phyloP scores from a whole-genome alignment of 1,284 basidiomycete genomes.

The Papiliotrema laurentii region DNA sequence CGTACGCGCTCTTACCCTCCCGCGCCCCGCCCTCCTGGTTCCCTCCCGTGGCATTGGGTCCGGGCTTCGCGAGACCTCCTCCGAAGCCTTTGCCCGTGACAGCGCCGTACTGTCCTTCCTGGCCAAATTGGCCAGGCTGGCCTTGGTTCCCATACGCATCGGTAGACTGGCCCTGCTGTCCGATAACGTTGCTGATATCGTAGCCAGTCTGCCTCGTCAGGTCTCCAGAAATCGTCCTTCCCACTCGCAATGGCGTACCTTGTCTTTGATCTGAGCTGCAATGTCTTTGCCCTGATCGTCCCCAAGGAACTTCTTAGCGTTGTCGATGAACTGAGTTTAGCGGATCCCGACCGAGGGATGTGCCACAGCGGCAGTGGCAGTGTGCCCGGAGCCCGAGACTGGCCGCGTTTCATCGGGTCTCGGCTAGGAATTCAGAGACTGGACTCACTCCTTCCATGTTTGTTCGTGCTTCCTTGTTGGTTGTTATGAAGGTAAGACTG shows the following conservation, averaged over 20 bases:
- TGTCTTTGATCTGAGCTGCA: slow-evolving; percentile 13
- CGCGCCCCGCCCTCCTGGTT: slow-evolving; percentile 6
- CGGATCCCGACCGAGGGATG: not conserved
- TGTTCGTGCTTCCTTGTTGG: not conserved
- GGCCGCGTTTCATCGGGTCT: not conserved
- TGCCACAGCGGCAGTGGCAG: not conserved
- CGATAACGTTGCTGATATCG: slow-evolving; percentile 4
- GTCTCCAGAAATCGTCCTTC: not conserved
- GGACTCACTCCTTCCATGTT: slow-evolving; percentile 19
- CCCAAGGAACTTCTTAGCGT: slow-evolving; percentile 28
- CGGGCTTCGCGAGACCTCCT: slow-evolving; percentile 17
- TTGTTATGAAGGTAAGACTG: no score
- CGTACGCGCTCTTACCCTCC: slow-evolving; percentile 17
- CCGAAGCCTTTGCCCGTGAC: slow-evolving; percentile 24
- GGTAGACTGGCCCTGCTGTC: slow-evolving; percentile 1
- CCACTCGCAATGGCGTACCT: not conserved
- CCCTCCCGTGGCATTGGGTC: slow-evolving; percentile 8
- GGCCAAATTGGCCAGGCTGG: slow-evolving; percentile 18
- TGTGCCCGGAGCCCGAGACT: not conserved
- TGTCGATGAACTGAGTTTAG: slow-evolving; percentile 16
- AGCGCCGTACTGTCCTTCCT: slow-evolving; percentile 24
- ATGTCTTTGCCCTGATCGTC: slow-evolving; percentile 25
- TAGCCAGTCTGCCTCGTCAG: slow-evolving; percentile 8
- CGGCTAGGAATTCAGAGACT: not conserved
- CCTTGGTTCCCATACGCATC: slow-evolving; percentile 13